These are phyloP conservation scores for Labyrinthula sp. DNA, from an alignment of 352 stramenopile genomes.

Conservation along the genomic window DNA sequence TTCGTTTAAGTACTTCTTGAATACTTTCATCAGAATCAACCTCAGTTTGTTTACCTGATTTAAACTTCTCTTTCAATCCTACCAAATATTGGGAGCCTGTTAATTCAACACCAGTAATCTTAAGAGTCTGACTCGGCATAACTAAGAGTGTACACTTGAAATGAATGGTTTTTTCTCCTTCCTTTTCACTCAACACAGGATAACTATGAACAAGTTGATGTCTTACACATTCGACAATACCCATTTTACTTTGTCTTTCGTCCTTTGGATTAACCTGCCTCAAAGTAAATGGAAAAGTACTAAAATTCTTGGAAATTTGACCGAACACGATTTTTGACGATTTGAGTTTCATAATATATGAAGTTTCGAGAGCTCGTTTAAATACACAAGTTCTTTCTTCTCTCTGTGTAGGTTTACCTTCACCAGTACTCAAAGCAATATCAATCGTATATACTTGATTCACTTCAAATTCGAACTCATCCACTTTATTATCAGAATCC, in stretches of 20 bases:
- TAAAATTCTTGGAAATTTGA: conserved; percentile 93
- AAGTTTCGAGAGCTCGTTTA: conserved; percentile 93
- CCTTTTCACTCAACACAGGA: conserved; percentile 79
- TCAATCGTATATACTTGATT: conserved; percentile 97
- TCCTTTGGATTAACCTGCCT: conserved; percentile 36
- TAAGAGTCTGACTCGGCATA: conserved; percentile 71
- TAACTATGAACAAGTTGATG: conserved; percentile 91
- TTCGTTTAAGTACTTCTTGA: conserved; percentile 5
- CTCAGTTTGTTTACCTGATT: conserved; percentile 27
- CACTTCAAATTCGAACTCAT: conserved; percentile 70
- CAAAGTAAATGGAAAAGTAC: conserved; percentile 92
- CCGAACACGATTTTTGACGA: conserved; percentile 79
- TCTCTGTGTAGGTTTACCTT: conserved; percentile 68
- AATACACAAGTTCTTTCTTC: conserved; percentile 84
- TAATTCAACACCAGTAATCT: conserved; percentile 79
- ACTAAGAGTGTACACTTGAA: conserved; percentile 98
- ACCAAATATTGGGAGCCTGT: conserved; percentile 15
- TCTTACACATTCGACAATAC: conserved; percentile 87
- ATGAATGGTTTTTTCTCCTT: conserved; percentile 82
- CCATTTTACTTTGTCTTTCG: conserved; percentile 73
- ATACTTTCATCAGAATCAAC: conserved; percentile 25
- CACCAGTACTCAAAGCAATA: conserved; percentile 89
- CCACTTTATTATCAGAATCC: conserved; percentile 59
- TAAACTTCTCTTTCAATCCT: conserved; percentile 24
- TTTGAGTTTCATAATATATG: conserved; percentile 84